A percentile compares a stretch with the other conserved stretches of the same genome.
phyloP scores from a whole-genome alignment of 1,284 basidiomycete genomes.

The Crocinoboletus sp. region DNA sequence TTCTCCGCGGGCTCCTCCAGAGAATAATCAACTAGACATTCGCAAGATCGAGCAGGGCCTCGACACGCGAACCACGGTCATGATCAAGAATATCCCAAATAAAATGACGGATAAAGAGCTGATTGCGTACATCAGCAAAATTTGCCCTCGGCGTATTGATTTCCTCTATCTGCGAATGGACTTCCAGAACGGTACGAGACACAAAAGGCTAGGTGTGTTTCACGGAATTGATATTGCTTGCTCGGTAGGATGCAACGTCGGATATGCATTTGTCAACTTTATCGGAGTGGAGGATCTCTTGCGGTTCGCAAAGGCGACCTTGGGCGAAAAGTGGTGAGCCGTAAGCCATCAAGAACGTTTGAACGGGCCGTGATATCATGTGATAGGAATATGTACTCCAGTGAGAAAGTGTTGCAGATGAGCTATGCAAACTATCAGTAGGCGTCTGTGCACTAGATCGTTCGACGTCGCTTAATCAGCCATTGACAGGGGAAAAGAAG shows the following conservation, averaged over 20 bases:
- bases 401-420: constrained; percentile 84
- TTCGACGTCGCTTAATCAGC: constrained; percentile 8
- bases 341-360: neutral
- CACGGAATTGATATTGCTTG: constrained; percentile 13
- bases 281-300: constrained; percentile 72
- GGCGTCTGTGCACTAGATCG: constrained; percentile 26
- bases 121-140: constrained; percentile 61
- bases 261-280: constrained; percentile 87
- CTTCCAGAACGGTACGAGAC: constrained; percentile 63
- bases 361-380: constrained; percentile 3
- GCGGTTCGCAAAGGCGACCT: constrained; percentile 62
- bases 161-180: constrained; percentile 86
- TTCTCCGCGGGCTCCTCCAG: constrained; percentile 34
- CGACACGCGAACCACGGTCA: constrained; percentile 80
- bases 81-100: constrained; percentile 89
- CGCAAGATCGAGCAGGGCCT: constrained; percentile 65
- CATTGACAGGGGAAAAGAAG: constrained; percentile 69
- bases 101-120: constrained; percentile 81
- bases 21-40: constrained; percentile 68
- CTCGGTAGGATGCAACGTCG: constrained; percentile 73
- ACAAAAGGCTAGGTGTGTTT: neutral
- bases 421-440: constrained; percentile 85
- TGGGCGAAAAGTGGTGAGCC: constrained; percentile 72
- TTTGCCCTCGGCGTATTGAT: constrained; percentile 67
- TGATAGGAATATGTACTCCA: constrained; percentile 79